Base-by-base conservation (phyloP, 2,329 filamentous ascomycete species). In the Alternaria brassicicola region DNA sequence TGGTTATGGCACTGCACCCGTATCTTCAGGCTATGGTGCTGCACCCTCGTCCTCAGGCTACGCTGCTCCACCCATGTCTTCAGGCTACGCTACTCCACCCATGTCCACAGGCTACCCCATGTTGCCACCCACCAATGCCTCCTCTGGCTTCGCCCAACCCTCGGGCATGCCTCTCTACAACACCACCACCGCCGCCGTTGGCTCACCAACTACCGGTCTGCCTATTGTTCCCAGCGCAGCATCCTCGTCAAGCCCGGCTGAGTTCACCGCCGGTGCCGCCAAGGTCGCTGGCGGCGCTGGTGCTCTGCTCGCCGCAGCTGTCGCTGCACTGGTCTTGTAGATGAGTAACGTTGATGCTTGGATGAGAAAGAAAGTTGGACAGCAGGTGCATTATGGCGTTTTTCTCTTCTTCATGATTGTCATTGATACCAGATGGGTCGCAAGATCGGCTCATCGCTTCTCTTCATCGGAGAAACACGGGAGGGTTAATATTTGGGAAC, bases 1-100 rank as follows among this genome's bases (percentile, higher is more conserved):
- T 31, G 45, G 42, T 88, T 86, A 55, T 17, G 39, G 46, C 25
- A 13, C 33, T n/a, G 19, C 52, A 26, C 15, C 39, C 10, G 19
- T 9, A 19, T 39, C 47, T 7, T 35, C 49, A 6, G 50, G 51
- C 23, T 49, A 39, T 46, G 19, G 28, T 21, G 23, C 36, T 15
- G 26, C 9, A n/a, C 25, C 36, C 19, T 13, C 33, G 15, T 58
- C 55, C 21, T 12, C 43, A 8, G 50, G 43, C 23, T 48, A 39
- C 46, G 25, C 45, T 26, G 28, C 35, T 15, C 41, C 12, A 19
- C 17, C 41, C 25, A 12, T 35, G 15, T 58, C 55, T 19, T 19
- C 43, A 8, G 50, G 50, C 17, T 45, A 41, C 46, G 26, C 38
- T 21, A 23, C 36, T n/a, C 42, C 12, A 21, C 31, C 36, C n/a